phyloP scores from a whole-genome alignment of 2,329 filamentous ascomycete species.

The Gyromitra esculenta region DNA sequence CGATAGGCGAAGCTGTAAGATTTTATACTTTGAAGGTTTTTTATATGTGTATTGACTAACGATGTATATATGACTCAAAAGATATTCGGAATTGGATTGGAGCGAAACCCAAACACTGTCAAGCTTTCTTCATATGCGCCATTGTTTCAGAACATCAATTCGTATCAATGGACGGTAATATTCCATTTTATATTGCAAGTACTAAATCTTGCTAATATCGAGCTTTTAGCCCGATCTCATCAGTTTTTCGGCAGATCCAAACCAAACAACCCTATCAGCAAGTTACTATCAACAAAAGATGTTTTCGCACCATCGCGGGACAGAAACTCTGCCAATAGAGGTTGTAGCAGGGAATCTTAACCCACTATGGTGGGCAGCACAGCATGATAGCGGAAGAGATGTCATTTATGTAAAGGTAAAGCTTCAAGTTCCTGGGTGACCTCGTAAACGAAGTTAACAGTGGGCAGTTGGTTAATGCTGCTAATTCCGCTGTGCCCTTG shows the following conservation, averaged over 20 bases:
- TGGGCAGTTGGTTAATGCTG: constrained; percentile 45
- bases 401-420: constrained; percentile 50
- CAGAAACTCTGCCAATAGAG: constrained; percentile 58
- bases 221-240: constrained; percentile 57
- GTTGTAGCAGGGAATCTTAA: constrained; percentile 57
- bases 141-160: constrained; percentile 59
- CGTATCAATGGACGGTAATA: constrained; percentile 58
- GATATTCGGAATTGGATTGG: constrained; percentile 58
- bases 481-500: constrained; percentile 23
- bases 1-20: constrained; percentile 57
- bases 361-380: constrained; percentile 58
- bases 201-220: not conserved
- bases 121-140: constrained; percentile 58
- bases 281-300: constrained; percentile 59
- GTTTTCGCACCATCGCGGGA: constrained; percentile 58
- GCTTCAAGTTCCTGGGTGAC: not conserved
- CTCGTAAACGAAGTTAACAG: not conserved
- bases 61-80: not conserved
- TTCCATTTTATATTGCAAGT: not conserved
- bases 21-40: not conserved
- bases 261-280: constrained; percentile 58
- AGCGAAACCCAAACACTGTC: constrained; percentile 58
- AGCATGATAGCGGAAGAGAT: constrained; percentile 53
- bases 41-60: not conserved
- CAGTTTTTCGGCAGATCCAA: constrained; percentile 58